phyloP scores from a whole-genome alignment of 2,329 filamentous ascomycete genomes.

The Ophiostoma ulmi region DNA sequence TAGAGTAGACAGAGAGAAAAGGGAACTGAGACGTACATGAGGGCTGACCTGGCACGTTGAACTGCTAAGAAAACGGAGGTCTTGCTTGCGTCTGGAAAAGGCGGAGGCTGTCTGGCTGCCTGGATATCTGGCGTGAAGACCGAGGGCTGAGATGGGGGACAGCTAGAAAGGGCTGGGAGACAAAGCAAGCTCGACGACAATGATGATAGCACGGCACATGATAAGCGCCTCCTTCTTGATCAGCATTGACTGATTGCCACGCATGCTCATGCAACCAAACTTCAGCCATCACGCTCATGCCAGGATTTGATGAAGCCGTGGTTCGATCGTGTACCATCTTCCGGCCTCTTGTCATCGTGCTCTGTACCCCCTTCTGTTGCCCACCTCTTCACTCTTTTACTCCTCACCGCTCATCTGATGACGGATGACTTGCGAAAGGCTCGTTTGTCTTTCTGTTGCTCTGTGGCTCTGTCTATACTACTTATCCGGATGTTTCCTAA shows the following conservation, averaged over 20 bases:
- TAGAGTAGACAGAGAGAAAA: background rate
- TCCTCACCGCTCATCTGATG: slow-evolving; percentile 7
- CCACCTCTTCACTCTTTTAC: background rate
- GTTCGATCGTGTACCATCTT: background rate
- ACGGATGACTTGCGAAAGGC: background rate
- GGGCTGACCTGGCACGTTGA: background rate
- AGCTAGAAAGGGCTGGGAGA: background rate
- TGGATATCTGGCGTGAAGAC: background rate
- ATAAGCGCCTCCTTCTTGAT: background rate
- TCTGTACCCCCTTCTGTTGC: background rate
- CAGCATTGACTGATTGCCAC: background rate
- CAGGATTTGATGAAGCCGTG: background rate
- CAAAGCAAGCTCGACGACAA: background rate
- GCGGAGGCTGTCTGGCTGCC: background rate
- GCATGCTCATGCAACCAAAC: background rate
- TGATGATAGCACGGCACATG: background rate
- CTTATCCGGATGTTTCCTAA: background rate
- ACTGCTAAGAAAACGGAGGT: background rate
- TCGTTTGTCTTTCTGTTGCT: background rate
- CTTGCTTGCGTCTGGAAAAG: background rate
- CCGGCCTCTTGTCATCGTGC: background rate
- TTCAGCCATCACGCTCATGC: background rate
- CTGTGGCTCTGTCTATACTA: background rate
- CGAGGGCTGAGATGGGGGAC: background rate
- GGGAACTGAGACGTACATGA: background rate